Conservation (phyloP, 257 asterid species). For the Craterostigma plantagineum region DNA sequence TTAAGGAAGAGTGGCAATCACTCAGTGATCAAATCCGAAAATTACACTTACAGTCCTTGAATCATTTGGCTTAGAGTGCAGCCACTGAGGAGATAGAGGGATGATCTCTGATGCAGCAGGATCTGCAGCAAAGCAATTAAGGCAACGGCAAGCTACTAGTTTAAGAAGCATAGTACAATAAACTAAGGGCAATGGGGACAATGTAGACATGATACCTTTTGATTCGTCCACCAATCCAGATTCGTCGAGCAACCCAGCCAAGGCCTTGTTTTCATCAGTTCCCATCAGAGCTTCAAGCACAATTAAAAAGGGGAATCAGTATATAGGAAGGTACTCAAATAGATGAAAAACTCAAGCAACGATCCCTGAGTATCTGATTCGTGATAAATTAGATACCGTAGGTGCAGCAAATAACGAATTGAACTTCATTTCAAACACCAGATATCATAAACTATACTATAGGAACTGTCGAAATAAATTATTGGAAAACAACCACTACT, state of each 20-base stretch:
- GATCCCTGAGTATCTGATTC: too few species aligned
- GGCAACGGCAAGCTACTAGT: conserved; percentile 5
- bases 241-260: conserved; percentile 51
- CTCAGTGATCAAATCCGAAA: not conserved
- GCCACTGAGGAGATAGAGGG: conserved; percentile 97
- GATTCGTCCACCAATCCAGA: conserved; percentile 62
- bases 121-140: conserved; percentile 34
- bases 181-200: not conserved
- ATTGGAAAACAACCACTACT: too few species aligned
- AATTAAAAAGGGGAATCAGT: conserved; percentile 5
- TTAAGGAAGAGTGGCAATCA: too few species aligned
- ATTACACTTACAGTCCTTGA: conserved; percentile 34
- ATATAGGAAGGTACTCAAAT: conserved; percentile 1
- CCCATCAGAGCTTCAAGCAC: conserved; percentile 27
- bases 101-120: conserved; percentile 61
- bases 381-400: not conserved
- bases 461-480: too few species aligned
- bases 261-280: conserved; percentile 54
- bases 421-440: conserved; percentile 4
- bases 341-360: too few species aligned
- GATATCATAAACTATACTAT: too few species aligned
- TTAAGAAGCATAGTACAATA: conserved; percentile 2
- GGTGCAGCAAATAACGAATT: not conserved
- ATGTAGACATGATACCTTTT: conserved; percentile 34
- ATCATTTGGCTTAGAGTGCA: conserved; percentile 71